Conservation (phyloP, 2,329 filamentous ascomycete species). For the Shiraia bambusicola region DNA sequence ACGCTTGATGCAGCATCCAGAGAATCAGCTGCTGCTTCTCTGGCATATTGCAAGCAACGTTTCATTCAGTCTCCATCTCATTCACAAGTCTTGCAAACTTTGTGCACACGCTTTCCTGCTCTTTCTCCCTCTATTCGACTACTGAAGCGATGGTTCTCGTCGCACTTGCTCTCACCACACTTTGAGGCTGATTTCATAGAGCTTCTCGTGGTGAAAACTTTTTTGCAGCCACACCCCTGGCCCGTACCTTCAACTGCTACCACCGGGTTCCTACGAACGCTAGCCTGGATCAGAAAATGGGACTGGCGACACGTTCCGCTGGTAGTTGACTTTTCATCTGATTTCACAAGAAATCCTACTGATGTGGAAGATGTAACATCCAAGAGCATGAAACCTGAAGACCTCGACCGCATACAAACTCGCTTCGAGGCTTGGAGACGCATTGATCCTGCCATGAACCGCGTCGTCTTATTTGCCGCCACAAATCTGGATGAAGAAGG, state of each 20-base stretch:
- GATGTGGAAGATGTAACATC: slow-evolving; percentile 20
- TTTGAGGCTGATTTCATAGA: slow-evolving; percentile 81
- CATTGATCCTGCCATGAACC: slow-evolving; percentile 86
- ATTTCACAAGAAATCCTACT: slow-evolving; percentile 20
- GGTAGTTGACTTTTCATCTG: slow-evolving; percentile 68
- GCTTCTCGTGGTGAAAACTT: slow-evolving; percentile 74
- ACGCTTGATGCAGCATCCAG: slow-evolving; percentile 64
- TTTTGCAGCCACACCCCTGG: slow-evolving; percentile 82
- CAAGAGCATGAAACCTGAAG: slow-evolving; percentile 56
- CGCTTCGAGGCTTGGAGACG: slow-evolving; percentile 83
- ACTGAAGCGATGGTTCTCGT: slow-evolving; percentile 84
- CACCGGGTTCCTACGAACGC: slow-evolving; percentile 77
- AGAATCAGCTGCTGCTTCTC: slow-evolving; percentile 68
- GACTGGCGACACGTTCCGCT: slow-evolving; percentile 87
- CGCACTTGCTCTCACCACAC: slow-evolving; percentile 76
- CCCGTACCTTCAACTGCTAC: slow-evolving; percentile 71
- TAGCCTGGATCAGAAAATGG: slow-evolving; percentile 81
- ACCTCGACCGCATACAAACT: slow-evolving; percentile 64
- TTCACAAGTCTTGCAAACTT: slow-evolving; percentile 76
- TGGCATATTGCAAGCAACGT: slow-evolving; percentile 69
- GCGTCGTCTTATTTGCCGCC: slow-evolving; percentile 76
- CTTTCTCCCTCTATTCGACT: slow-evolving; percentile 82
- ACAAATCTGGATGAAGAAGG: slow-evolving; percentile 78
- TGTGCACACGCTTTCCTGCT: slow-evolving; percentile 76
- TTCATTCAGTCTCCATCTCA: slow-evolving; percentile 75